These are phyloP conservation scores for Eimeria sp. DNA, from an alignment of 169 alveolate genomes.

Conservation along the genomic window DNA sequence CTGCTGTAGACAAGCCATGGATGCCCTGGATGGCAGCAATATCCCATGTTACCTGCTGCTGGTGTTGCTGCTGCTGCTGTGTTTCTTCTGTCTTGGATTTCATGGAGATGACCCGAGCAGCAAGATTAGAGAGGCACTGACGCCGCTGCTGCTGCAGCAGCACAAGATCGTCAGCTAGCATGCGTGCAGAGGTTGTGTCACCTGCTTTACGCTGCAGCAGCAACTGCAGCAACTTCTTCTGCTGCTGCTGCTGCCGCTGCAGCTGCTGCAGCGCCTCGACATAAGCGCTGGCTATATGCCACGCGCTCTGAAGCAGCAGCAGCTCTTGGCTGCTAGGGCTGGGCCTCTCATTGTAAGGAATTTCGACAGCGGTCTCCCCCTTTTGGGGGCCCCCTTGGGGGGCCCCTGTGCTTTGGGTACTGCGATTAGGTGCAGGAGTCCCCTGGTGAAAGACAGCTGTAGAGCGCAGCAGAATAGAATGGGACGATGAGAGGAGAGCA, in stretches of 20 bases:
- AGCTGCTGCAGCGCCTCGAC: constrained; percentile 31
- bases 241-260: constrained; percentile 34
- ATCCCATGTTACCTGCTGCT: constrained; percentile 17
- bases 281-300: constrained; percentile 32
- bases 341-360: background rate
- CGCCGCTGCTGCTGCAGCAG: constrained; percentile 43
- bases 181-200: background rate
- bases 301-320: background rate
- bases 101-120: background rate
- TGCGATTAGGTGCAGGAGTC: background rate
- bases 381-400: background rate
- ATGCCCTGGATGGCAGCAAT: background rate
- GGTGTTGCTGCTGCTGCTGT: background rate
- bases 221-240: constrained; percentile 12
- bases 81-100: background rate
- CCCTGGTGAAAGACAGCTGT: background rate
- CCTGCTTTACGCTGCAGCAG: constrained; percentile 32
- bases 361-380: background rate
- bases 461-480: background rate
- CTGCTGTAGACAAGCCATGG: constrained; percentile 20
- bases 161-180: constrained; percentile 40
- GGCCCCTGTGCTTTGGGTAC: background rate
- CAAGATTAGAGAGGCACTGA: background rate
- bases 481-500: background rate
- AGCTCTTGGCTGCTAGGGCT: background rate